phyloP scores from a whole-genome alignment of 2,329 filamentous ascomycete species.

The Lecanicillium sp. region DNA sequence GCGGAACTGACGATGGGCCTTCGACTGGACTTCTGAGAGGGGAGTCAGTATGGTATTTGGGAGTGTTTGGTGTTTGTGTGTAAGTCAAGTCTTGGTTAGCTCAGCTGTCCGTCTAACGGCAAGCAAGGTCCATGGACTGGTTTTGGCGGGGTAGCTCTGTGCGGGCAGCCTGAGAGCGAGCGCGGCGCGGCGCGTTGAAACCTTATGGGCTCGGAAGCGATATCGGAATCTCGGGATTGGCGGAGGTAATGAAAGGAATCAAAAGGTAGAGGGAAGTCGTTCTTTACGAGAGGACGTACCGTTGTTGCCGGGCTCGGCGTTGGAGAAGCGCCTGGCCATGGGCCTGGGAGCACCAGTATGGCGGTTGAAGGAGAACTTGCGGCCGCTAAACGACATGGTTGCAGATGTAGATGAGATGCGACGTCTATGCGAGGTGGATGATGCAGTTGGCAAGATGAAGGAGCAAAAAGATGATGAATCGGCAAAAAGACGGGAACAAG shows the following conservation, averaged over 20 bases:
- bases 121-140: not conserved
- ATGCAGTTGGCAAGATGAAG: not conserved
- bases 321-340: constrained; percentile 49
- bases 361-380: constrained; percentile 63
- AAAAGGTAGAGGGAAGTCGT: constrained; percentile 12
- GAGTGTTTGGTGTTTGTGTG: too few species aligned
- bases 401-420: not conserved
- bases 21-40: constrained; percentile 66
- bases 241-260: not conserved
- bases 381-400: constrained; percentile 46
- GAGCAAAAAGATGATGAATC: not conserved
- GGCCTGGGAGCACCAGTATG: constrained; percentile 56
- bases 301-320: constrained; percentile 49
- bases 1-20: constrained; percentile 84
- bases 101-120: not conserved
- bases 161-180: not conserved
- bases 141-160: not conserved
- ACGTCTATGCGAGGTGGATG: not conserved
- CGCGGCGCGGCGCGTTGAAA: not conserved
- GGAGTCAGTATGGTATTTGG: too few species aligned
- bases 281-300: constrained; percentile 35
- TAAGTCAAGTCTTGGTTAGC: not conserved
- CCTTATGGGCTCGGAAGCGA: not conserved
- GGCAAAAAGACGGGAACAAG: not conserved
- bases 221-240: not conserved